Base-by-base conservation (phyloP, 108 stramenopile species). In the Halocafeteria seosinensis region DNA sequence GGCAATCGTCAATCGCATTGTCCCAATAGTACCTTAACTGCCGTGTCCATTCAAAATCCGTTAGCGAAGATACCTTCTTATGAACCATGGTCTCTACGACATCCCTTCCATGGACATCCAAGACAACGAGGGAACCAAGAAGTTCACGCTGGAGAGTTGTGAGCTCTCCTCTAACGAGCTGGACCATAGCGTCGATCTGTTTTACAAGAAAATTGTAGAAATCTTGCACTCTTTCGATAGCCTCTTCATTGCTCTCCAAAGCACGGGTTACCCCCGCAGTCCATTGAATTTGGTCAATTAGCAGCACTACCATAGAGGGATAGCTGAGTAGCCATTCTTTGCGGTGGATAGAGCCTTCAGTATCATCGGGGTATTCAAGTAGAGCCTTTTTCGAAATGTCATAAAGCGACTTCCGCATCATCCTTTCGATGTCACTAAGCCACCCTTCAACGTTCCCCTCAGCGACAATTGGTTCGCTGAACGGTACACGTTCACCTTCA, bases 41-140 rank as follows among this genome's bases (percentile, higher is more conserved):
- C 35, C 77, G 77, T 0, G 78, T 79, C 78, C 78, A 79, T 52
- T 79, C 78, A 38, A 79, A 79, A 53, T 77, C 76, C 23, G 67
- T 31, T 42, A 73, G 37, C n/a, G 66, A 36, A 32, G 27, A 38
- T 12, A 78, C 67, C 25, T 37, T 29, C 26, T 74, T 75, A 29
- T 58, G 36, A 30, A 70, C 47, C 58, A 79, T 55, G 25, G 67
- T 68, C 9, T 67, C 33, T 30, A 76, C 72, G 8, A 79, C 78
- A 57, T 79, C 78, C 31, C 78, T 76, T 3, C 76, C 78, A 50
- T 79, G 78, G 21, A 79, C 78, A 50, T 79, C 78, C 25, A 79
- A 65, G 28, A 77, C 77, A 53, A 79, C 62, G 30, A 79, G 71
- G n/a, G 78, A 74, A 17, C 78, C 78, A 71, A 79, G 70, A 17